A percentile compares a stretch with the other conserved stretches of the same genome.
Evolutionary conservation across 1,139 yeast species (phyloP).

Genomic region (Candida sp.): DNA sequence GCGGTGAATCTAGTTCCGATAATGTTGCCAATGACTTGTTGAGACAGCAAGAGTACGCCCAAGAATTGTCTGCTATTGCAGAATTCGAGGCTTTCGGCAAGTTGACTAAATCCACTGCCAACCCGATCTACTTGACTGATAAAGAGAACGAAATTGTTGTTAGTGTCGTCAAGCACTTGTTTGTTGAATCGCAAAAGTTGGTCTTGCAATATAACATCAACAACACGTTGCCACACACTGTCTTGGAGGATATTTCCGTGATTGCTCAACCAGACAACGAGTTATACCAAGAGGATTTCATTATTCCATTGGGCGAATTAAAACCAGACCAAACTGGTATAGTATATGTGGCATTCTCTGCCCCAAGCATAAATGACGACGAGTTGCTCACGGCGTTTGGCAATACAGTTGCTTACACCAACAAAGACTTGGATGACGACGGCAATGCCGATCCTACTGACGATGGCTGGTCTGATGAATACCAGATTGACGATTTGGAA

Average conservation of each 20-base stretch:
- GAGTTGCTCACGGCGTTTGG: constrained; percentile 60
- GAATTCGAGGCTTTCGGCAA: constrained; percentile 76
- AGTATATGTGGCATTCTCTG: constrained; percentile 77
- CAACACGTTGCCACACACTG: constrained; percentile 81
- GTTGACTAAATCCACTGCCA: constrained; percentile 69
- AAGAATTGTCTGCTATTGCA: constrained; percentile 67
- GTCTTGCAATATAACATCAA: constrained; percentile 86
- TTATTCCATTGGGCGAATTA: constrained; percentile 74
- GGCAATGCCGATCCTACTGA: constrained; percentile 70
- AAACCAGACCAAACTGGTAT: constrained; percentile 75
- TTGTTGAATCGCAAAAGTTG: constrained; percentile 63
- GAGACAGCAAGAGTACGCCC: constrained; percentile 65
- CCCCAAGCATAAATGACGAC: constrained; percentile 50
- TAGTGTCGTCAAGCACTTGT: constrained; percentile 81
- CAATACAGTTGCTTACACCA: constrained; percentile 73
- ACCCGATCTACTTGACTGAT: constrained; percentile 78
- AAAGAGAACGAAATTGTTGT: constrained; percentile 95
- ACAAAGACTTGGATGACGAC: constrained; percentile 82
- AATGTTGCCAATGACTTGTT: constrained; percentile 43
- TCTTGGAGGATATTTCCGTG: constrained; percentile 82
- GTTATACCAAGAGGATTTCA: constrained; percentile 68
- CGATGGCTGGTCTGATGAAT: constrained; percentile 94
- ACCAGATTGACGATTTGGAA: constrained; percentile 83
- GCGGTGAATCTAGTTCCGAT: constrained; percentile 13
- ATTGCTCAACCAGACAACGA: constrained; percentile 68